Conservation (phyloP, 176 grass and related monocot species). For the Cenchrus purpureus region DNA sequence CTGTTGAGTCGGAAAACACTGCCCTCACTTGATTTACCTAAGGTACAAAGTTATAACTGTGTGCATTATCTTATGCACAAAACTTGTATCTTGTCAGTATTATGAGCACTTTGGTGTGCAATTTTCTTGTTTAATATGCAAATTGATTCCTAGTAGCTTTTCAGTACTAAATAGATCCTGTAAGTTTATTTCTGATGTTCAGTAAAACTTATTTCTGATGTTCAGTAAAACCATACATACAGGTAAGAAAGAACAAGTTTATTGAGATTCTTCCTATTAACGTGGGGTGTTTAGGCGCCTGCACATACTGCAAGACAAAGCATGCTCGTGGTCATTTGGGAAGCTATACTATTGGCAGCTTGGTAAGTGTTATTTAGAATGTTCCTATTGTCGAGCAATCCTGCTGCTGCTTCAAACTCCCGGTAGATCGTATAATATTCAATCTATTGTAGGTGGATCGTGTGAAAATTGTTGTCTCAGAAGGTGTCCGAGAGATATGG, state of each 20-base stretch:
- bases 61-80: not conserved
- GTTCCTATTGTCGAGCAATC: not conserved
- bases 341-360: conserved; percentile 85
- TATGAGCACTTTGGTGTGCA: not conserved
- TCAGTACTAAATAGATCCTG: not conserved
- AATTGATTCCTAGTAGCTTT: conserved; percentile 8
- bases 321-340: conserved; percentile 97
- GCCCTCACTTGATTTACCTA: conserved; percentile 89
- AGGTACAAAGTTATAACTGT: conserved; percentile 50
- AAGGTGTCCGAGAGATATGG: conserved; percentile 94
- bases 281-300: conserved; percentile 95
- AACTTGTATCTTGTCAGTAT: conserved; percentile 4
- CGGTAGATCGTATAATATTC: conserved; percentile 25
- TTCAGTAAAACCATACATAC: conserved; percentile 19
- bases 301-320: conserved; percentile 99
- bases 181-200: conserved; percentile 27
- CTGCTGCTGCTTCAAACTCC: conserved; percentile 22
- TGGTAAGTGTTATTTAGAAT: conserved; percentile 60
- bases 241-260: conserved; percentile 97
- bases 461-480: conserved; percentile 82
- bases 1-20: conserved; percentile 87
- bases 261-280: conserved; percentile 99
- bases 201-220: conserved; percentile 7
- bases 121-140: not conserved
- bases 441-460: conserved; percentile 71